These are phyloP conservation scores for Exserohilum rostratum DNA, from an alignment of 2,329 filamentous ascomycete genomes.

Conservation along the genomic window DNA sequence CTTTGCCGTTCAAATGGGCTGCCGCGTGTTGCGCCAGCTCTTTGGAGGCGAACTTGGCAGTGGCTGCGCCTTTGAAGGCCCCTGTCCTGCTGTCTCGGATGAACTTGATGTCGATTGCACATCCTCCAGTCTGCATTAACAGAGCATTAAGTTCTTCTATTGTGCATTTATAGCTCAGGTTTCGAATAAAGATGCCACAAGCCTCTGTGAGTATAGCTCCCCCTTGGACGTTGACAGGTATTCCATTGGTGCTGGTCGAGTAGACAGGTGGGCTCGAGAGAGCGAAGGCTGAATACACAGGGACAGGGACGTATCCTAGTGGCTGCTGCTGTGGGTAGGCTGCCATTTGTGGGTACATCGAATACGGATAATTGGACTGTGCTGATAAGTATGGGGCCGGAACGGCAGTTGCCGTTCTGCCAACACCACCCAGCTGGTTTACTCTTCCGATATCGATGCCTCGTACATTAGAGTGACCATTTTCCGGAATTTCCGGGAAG, in stretches of 20 bases:
- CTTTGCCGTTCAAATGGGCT: constrained; percentile 30
- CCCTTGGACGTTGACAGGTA: constrained; percentile 47
- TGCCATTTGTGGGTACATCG: constrained; percentile 27
- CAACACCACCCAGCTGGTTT: constrained; percentile 24
- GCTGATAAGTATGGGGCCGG: constrained; percentile 24
- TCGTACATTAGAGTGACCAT: constrained; percentile 34
- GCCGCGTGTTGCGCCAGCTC: constrained; percentile 41
- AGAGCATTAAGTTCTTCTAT: constrained; percentile 35
- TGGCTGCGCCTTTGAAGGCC: constrained; percentile 42
- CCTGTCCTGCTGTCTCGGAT: constrained; percentile 33
- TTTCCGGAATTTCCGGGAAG: constrained; percentile 32
- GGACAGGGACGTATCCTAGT: constrained; percentile 22
- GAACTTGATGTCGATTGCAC: constrained; percentile 33
- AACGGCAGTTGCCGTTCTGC: constrained; percentile 8
- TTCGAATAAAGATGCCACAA: constrained; percentile 46
- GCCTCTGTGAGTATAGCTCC: constrained; percentile 46
- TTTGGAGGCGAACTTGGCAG: constrained; percentile 38
- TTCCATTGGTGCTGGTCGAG: constrained; percentile 38
- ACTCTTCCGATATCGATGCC: constrained; percentile 39
- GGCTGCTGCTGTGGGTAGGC: constrained; percentile 22
- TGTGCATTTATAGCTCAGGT: constrained; percentile 36
- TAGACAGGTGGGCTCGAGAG: constrained; percentile 32
- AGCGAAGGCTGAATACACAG: constrained; percentile 26
- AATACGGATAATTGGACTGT: constrained; percentile 31
- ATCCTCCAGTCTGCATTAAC: constrained; percentile 35